Evolutionary conservation across 192 early-diverging fungal genomes (phyloP).

Genomic region (Piromyces finnis): DNA sequence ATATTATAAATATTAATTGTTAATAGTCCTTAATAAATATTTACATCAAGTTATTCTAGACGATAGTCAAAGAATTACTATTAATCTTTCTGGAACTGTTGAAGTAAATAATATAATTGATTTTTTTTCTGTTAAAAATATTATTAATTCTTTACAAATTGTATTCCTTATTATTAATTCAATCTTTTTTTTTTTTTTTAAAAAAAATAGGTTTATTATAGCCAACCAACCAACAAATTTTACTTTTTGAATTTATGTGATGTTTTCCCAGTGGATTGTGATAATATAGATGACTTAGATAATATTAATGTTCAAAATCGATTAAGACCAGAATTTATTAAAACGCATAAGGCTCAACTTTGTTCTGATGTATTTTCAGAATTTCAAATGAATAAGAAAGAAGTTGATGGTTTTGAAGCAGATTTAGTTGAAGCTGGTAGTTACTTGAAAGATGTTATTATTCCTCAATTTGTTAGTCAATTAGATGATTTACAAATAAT

Average conservation of each 20-base stretch:
- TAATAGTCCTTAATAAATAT: no score
- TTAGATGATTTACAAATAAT: conserved; percentile 25
- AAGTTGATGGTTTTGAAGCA: conserved; percentile 18
- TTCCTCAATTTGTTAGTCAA: conserved; percentile 17
- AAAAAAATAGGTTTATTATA: conserved; percentile 13
- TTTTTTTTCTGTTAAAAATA: no score
- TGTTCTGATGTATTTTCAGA: conserved; percentile 19
- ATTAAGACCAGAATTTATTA: conserved; percentile 26
- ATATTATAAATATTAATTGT: no score
- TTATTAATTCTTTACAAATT: no score
- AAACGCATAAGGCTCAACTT: conserved; percentile 5
- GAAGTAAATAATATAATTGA: conserved; percentile 16
- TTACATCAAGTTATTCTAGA: conserved; percentile 26
- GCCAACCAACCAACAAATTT: conserved; percentile 5
- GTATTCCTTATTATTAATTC: not conserved
- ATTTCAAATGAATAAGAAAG: conserved; percentile 14
- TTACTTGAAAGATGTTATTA: conserved; percentile 18
- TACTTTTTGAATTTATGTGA: conserved; percentile 23
- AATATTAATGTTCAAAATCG: conserved; percentile 1
- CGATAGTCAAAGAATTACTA: conserved; percentile 19
- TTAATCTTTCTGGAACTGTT: conserved; percentile 10
- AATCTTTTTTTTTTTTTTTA: not conserved
- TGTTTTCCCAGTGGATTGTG: conserved; percentile 22
- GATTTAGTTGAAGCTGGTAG: conserved; percentile 15
- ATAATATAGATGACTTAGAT: not conserved